Base-by-base conservation (phyloP, 2,329 filamentous ascomycete species). In the Cordyceps pruinosa region DNA sequence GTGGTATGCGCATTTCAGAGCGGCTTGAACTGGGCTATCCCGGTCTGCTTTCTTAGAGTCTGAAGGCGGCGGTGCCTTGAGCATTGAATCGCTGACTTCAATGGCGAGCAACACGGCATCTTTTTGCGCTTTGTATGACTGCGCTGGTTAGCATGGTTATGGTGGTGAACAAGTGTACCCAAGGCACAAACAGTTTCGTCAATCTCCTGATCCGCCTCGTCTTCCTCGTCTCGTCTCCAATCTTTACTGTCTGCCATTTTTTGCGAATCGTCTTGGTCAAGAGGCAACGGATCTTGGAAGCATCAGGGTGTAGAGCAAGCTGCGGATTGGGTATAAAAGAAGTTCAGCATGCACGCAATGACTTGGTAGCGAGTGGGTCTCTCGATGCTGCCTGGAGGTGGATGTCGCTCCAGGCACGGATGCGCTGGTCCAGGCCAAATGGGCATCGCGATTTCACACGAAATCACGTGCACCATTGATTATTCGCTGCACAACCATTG, bases 101-200 rank as follows among this genome's bases (percentile, higher is more conserved):
- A 99, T 96, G 15, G 91, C 93, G 69, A 99, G 93, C 25, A 99
- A 80, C n/a, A 97, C 83, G n/a, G 94, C 94, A 84, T 99, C 94
- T 75, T 96, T 97, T 68, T 92, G 87, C 1, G 87, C 81, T 75
- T 92, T 95, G 77, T 94, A 99, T 71, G 85, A 86, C 90, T 93
- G 64, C 28, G 12, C 10, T 45, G 15, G 25, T 57, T 25, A 51
- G 37, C 32, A 56, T 49, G 32, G 9, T n/a, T 25, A n/a, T 25
- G 3, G 12, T 17, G 10, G n/a, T 42, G 57, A 35, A 34, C 50
- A 45, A 44, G 55, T 54, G 28, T 5, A 34, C 21, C 44, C 28
- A 28, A 28, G 12, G 19, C n/a, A 47, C 75, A 64, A 72, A 86
- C 83, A 45, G 77, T 77, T 64, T 90, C 87, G 61, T 88, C 85